A percentile compares a stretch with the other conserved stretches of the same genome.
These are phyloP conservation scores for Tephrocybe sp. DNA, from an alignment of 768 basidiomycete species.

Conservation along the genomic window DNA sequence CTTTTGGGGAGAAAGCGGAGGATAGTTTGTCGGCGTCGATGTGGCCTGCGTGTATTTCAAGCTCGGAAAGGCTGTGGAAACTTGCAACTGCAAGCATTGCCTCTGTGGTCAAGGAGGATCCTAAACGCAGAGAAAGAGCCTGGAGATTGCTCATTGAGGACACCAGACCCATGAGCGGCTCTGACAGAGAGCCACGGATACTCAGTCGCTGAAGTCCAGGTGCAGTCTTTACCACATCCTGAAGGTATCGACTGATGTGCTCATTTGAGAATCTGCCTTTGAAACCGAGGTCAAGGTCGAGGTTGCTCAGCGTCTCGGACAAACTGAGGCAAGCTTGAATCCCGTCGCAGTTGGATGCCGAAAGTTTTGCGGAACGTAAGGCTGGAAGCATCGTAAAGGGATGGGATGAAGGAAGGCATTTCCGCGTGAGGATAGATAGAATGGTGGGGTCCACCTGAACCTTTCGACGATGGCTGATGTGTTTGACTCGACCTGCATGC, in stretches of 20 bases:
- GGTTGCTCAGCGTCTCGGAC: slow-evolving; percentile 29
- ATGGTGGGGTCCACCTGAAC: slow-evolving; percentile 24
- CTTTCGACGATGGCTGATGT: slow-evolving; percentile 31
- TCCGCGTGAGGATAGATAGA: slow-evolving; percentile 18
- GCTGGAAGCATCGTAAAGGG: slow-evolving; percentile 22
- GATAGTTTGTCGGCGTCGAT: slow-evolving; percentile 28
- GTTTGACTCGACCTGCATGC: slow-evolving; percentile 37
- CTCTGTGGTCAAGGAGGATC: slow-evolving; percentile 33
- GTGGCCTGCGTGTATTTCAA: slow-evolving; percentile 45
- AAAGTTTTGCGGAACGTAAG: slow-evolving; percentile 29
- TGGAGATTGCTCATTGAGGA: slow-evolving; percentile 31
- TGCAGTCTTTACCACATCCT: slow-evolving; percentile 27
- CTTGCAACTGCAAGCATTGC: slow-evolving; percentile 35
- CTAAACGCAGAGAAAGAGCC: slow-evolving; percentile 38
- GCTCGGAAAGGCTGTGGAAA: slow-evolving; percentile 36
- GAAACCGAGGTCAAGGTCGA: slow-evolving; percentile 44
- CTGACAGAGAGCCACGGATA: slow-evolving; percentile 37
- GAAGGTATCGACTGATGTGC: slow-evolving; percentile 25
- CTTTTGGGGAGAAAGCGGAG: slow-evolving; percentile 10
- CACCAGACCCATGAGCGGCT: slow-evolving; percentile 30
- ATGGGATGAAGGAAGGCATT: slow-evolving; percentile 1
- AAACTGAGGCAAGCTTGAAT: slow-evolving; percentile 31
- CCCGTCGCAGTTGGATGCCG: slow-evolving; percentile 22
- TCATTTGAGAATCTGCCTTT: slow-evolving; percentile 22
- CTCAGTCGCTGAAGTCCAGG: slow-evolving; percentile 32